These are phyloP conservation scores for Rhodosorus marinus DNA, from an alignment of 23 red algal genomes.

Conservation along the genomic window DNA sequence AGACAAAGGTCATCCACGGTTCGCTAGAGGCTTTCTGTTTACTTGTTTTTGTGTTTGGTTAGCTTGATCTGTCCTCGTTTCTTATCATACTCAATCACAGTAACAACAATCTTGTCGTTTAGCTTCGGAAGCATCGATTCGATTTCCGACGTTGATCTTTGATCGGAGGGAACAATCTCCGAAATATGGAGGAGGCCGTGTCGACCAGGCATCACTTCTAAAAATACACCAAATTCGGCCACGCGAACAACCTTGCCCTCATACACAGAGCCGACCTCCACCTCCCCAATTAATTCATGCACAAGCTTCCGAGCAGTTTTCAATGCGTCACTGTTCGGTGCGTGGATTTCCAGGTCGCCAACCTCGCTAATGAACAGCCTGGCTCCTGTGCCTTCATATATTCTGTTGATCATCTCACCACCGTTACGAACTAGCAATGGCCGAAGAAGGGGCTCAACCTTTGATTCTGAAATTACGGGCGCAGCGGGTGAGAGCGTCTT, in stretches of 20 bases:
- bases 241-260: neutral
- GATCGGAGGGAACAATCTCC: too few species aligned
- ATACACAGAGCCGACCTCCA: neutral
- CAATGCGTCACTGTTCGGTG: neutral
- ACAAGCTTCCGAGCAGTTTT: neutral
- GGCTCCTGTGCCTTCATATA: neutral
- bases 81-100: too few species aligned
- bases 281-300: neutral
- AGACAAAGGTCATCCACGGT: too few species aligned
- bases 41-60: too few species aligned
- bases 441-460: neutral
- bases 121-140: too few species aligned
- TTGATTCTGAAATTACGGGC: neutral
- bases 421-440: neutral
- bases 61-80: too few species aligned
- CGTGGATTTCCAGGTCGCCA: neutral
- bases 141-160: too few species aligned
- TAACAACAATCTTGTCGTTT: too few species aligned
- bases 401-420: neutral
- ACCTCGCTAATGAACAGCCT: neutral
- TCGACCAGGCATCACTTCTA: neutral
- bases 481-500: neutral
- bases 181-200: slow-evolving; percentile 1
- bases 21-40: too few species aligned
- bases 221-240: neutral